These are phyloP conservation scores for Metschnikowia rubicola DNA, from an alignment of 805 yeast species.

Conservation along the genomic window DNA sequence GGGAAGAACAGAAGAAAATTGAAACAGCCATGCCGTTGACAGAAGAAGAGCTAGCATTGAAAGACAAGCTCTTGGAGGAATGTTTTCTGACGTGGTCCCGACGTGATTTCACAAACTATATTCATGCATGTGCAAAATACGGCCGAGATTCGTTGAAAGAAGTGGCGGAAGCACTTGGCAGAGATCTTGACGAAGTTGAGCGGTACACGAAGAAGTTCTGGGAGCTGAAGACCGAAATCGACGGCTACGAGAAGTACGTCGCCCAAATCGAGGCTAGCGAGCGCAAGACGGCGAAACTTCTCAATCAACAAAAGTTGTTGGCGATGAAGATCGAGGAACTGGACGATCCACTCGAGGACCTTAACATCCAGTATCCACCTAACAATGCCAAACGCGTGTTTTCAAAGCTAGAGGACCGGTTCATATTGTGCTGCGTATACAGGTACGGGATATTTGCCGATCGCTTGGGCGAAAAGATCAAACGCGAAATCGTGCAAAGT, in stretches of 20 bases:
- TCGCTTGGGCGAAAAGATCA: constrained; percentile 58
- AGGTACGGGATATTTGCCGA: constrained; percentile 63
- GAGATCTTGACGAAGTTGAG: constrained; percentile 56
- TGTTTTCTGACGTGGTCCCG: constrained; percentile 70
- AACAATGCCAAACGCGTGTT: constrained; percentile 75
- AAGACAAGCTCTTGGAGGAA: constrained; percentile 49
- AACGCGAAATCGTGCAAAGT: constrained; percentile 57
- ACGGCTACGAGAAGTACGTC: constrained; percentile 68
- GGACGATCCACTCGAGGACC: constrained; percentile 58
- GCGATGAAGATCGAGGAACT: constrained; percentile 50
- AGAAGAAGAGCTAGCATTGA: constrained; percentile 55
- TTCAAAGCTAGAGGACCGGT: constrained; percentile 67
- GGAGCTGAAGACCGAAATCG: constrained; percentile 55
- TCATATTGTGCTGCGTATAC: constrained; percentile 55
- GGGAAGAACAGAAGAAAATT: constrained; percentile 52
- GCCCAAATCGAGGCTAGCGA: constrained; percentile 73
- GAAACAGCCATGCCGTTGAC: constrained; percentile 57
- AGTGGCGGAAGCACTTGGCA: constrained; percentile 56
- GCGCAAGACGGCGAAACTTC: constrained; percentile 54
- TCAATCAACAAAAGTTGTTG: constrained; percentile 54
- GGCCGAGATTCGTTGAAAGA: constrained; percentile 52
- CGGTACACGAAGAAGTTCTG: constrained; percentile 61
- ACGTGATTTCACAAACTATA: constrained; percentile 69
- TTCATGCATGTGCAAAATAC: constrained; percentile 64
- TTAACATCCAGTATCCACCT: constrained; percentile 73